phyloP scores from a whole-genome alignment of 306 rosid genomes.

The Cucurbita moschata region DNA sequence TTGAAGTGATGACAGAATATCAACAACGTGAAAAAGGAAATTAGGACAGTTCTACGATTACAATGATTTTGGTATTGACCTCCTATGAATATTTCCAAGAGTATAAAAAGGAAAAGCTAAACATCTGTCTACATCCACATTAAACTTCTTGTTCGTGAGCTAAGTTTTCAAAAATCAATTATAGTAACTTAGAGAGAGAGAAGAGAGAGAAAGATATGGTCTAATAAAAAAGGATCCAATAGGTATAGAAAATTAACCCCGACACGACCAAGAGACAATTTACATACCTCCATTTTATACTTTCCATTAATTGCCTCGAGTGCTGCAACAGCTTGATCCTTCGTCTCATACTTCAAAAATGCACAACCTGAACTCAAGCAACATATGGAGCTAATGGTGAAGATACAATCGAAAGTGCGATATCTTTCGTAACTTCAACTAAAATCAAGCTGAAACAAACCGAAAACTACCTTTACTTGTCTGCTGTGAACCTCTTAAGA shows the following conservation, averaged over 20 bases:
- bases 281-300: constrained; percentile 83
- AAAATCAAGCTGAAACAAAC: not conserved
- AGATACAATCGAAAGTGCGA: not conserved
- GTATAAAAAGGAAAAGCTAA: not conserved
- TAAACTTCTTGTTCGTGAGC: not conserved
- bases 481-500: constrained; percentile 89
- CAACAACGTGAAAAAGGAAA: not conserved
- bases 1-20: not conserved
- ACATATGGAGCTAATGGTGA: constrained; percentile 3
- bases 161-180: not conserved
- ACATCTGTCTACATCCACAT: not conserved
- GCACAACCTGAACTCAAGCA: constrained; percentile 60
- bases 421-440: not conserved
- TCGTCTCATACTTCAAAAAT: constrained; percentile 85
- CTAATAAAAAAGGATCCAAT: not conserved
- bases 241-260: constrained; percentile 3
- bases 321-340: constrained; percentile 86
- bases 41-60: not conserved
- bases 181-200: not conserved
- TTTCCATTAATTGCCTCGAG: constrained; percentile 78
- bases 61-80: not conserved
- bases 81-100: not conserved
- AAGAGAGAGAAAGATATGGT: not conserved
- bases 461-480: constrained; percentile 65
- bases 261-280: constrained; percentile 4